Evolutionary conservation across 208 protist species (phyloP), one percentile per base, ranked within the genome.

Genomic region (Leishmania aethiopica): DNA sequence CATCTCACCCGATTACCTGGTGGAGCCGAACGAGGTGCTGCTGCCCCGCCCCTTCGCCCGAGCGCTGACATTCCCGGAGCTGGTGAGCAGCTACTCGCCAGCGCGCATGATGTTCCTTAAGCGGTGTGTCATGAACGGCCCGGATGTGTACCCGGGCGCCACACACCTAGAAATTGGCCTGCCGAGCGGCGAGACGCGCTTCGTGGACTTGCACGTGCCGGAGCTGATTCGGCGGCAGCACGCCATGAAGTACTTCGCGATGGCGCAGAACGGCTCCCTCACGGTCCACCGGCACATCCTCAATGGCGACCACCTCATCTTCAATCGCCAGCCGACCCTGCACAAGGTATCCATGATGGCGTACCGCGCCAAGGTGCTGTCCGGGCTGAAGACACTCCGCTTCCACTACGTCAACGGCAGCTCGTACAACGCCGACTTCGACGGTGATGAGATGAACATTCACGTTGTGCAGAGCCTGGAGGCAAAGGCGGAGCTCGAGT

Each of bases 401-500:
- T 99, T 99, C 86, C 99, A 99, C 92, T 99, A 99, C 92, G 98
- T 99, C 59, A 99, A 99, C 92, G 99, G 99, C 90, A 99, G 99
- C 84, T 99, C 98, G n/a, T 99, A 99, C 94, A 99, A 99, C 90
- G 99, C 99, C 19, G 99, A 99, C 94, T 99, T 99, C 90, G 99
- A 99, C 94, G 99, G 99, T 47, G 99, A 99, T 93, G 99, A 99
- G 90, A 99, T 99, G 98, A 99, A 99, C 95, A 85, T 99, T 47
- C 99, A 99, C 89, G 96, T 99, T 10, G 99, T 99, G 75, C 99
- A 99, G 91, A 97, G 90, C 77, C 49, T 98, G 19, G 88, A 98
- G 85, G 96, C 98, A 28, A 90, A 96, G 73, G 93, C 98, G 40
- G 99, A 99, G 93, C 93, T 99, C 19, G 90, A 97, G 78, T 89